Percentiles rank a stretch among this genome's conserved stretches.
Conservation (phyloP, 306 rosid genomes). For the Medicago truncatula region MtrunA17r5.0-ANR NC_053045.1:25316501-25317000, state of each 20-base stretch:
- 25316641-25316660: conserved; percentile 77
- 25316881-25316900: conserved; percentile 3
- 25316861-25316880: not conserved
- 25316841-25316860: not conserved
- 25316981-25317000: conserved; percentile 65
- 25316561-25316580: conserved; percentile 85
- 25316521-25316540: not conserved
- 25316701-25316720: conserved; percentile 27
- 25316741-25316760: not conserved
- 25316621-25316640: conserved; percentile 91
- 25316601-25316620: conserved; percentile 74
- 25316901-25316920: conserved; percentile 56
- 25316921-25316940: conserved; percentile 52
- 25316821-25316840: conserved; percentile 41
- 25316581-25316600: conserved; percentile 75
- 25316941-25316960: conserved; percentile 49
- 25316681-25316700: conserved; percentile 4
- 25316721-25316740: not conserved
- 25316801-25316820: conserved; percentile 94
- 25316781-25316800: conserved; percentile 80
- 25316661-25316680: conserved; percentile 50
- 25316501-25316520: conserved; percentile 1
- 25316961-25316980: conserved; percentile 64
- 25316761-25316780: conserved; percentile 80
- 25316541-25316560: conserved; percentile 41